These are phyloP conservation scores for Ormosia emarginata DNA, from an alignment of 306 rosid genomes.

Conservation along the genomic window DNA sequence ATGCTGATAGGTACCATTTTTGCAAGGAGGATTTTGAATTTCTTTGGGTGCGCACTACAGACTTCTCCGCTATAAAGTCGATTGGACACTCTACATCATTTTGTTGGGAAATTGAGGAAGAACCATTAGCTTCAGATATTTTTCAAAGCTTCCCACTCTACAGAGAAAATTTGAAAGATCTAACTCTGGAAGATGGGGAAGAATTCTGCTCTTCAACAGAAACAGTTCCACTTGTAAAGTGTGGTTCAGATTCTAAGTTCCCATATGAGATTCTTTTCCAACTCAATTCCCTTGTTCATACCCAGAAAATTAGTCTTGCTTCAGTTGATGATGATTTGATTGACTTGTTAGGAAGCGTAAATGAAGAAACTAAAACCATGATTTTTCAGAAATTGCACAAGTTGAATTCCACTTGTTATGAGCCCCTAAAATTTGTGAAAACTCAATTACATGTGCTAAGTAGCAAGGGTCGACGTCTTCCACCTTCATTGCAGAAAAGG, in stretches of 20 bases:
- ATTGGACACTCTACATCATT: conserved; percentile 71
- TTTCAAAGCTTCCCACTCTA: conserved; percentile 59
- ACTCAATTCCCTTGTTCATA: conserved; percentile 79
- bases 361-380: conserved; percentile 43
- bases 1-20: conserved; percentile 53
- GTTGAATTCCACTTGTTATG: conserved; percentile 61
- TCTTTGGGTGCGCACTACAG: conserved; percentile 82
- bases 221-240: conserved; percentile 68
- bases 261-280: conserved; percentile 76
- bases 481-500: conserved; percentile 37
- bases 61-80: conserved; percentile 58
- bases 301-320: conserved; percentile 73
- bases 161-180: conserved; percentile 43
- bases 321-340: conserved; percentile 56
- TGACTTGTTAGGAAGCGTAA: conserved; percentile 49
- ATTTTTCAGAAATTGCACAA: conserved; percentile 75
- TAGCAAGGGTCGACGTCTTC: conserved; percentile 26
- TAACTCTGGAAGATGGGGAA: conserved; percentile 51
- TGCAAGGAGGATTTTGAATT: conserved; percentile 76
- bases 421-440: conserved; percentile 56
- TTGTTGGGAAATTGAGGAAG: conserved; percentile 69
- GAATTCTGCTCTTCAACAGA: conserved; percentile 44
- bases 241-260: conserved; percentile 29
- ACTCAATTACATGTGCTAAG: conserved; percentile 45
- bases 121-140: conserved; percentile 37